A percentile compares a stretch with the other conserved stretches of the same genome.
These are phyloP conservation scores for Reticulascus tulasneorum DNA, from an alignment of 2,329 filamentous ascomycete species.

Conservation along the genomic window DNA sequence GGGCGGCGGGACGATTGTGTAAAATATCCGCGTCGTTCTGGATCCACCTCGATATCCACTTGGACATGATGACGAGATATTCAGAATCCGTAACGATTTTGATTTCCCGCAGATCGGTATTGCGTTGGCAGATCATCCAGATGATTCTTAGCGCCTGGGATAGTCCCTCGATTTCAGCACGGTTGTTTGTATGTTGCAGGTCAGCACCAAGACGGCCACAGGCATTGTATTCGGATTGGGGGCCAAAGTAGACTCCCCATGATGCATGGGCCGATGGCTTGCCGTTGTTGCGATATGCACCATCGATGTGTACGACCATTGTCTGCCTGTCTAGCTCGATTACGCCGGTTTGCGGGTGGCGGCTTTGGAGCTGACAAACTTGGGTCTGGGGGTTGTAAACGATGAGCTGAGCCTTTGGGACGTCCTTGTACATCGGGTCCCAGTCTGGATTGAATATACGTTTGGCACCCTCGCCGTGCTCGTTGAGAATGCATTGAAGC, in stretches of 20 bases:
- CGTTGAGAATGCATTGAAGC: no score
- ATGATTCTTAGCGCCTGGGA: constrained; percentile 10
- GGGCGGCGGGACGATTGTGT: constrained; percentile 2
- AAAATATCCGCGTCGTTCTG: constrained; percentile 7
- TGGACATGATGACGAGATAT: constrained; percentile 13
- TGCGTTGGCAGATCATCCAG: neutral
- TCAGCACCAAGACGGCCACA: constrained; percentile 1
- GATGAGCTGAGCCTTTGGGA: constrained; percentile 1
- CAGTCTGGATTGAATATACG: no score
- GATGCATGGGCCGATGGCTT: constrained; percentile 14
- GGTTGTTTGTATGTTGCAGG: constrained; percentile 11
- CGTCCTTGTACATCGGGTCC: no score
- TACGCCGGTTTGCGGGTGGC: neutral
- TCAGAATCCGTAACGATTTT: constrained; percentile 15
- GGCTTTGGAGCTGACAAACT: constrained; percentile 2
- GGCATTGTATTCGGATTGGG: constrained; percentile 17
- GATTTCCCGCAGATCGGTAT: constrained; percentile 4
- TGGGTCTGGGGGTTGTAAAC: constrained; percentile 4
- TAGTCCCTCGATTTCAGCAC: constrained; percentile 19
- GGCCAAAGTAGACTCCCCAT: constrained; percentile 22
- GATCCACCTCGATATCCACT: constrained; percentile 15
- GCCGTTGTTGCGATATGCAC: constrained; percentile 19
- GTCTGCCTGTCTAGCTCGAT: constrained; percentile 1
- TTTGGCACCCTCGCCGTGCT: no score
- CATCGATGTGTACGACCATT: constrained; percentile 19